Evolutionary conservation across 768 basidiomycete species (phyloP).

Genomic region (Leucosporidium scottii): DNA sequence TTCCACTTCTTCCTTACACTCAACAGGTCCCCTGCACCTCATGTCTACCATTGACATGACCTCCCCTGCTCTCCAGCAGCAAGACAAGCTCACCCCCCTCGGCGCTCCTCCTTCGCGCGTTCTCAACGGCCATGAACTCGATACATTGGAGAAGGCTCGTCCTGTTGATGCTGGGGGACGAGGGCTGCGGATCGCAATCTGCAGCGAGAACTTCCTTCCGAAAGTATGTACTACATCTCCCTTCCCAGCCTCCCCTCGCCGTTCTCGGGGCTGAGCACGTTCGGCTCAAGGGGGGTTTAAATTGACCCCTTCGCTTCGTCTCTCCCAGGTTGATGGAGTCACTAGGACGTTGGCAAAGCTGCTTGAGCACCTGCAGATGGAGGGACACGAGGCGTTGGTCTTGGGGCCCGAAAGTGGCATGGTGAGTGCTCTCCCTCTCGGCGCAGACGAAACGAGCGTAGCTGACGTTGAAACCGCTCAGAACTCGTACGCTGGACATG

Average conservation of each 20-base stretch:
- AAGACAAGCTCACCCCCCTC: background rate
- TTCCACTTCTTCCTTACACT: no score
- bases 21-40: background rate
- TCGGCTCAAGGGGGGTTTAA: background rate
- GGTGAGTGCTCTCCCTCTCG: conserved; percentile 21
- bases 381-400: conserved; percentile 47
- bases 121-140: conserved; percentile 5
- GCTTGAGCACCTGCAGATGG: conserved; percentile 45
- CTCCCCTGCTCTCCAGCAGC: background rate
- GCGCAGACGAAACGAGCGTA: background rate
- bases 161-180: background rate
- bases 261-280: background rate
- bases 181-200: conserved; percentile 18
- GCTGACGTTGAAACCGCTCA: background rate
- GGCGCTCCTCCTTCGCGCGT: background rate
- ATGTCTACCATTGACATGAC: background rate
- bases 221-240: conserved; percentile 9
- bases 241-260: background rate
- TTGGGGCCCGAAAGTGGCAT: conserved; percentile 46
- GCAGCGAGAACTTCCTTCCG: conserved; percentile 36
- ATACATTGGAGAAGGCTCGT: conserved; percentile 11
- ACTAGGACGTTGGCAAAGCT: conserved; percentile 47
- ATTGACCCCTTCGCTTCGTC: no score
- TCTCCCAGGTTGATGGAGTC: conserved; percentile 44
- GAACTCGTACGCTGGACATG: conserved; percentile 45